Base-by-base conservation (phyloP, 1,284 basidiomycete species). In the Microbotryum saponariae region DNA sequence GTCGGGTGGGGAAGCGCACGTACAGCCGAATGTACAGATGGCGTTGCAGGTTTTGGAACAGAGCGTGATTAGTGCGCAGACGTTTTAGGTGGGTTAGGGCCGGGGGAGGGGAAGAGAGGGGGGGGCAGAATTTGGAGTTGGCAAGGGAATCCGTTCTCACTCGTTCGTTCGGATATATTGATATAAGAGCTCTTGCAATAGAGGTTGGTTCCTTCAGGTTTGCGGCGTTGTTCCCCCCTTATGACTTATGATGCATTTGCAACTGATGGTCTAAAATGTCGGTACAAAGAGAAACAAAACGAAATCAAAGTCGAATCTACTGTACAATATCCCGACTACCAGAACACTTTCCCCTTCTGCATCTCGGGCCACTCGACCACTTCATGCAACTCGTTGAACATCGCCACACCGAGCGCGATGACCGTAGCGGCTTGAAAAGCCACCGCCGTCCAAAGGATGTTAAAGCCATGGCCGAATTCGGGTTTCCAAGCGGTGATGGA, bases 341-440 rank as follows among this genome's bases (percentile, higher is more conserved):
- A 20, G 8, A 29, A 52, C 42, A 47, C 47, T 20, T 51, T 44
- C 6, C 33, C n/a, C 12, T 55, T 44, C 33, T 56, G 48, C 20
- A 21, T 33, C 37, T 2, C 37, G 18, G 60, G 56, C 65, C 65
- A 65, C 55, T 64, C 62, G 20, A 69, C 65, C 48, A 44, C 44
- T 53, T 64, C 62, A 57, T 69, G 62, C 18, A 66, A 20, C 2
- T 62, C 62, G 48, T 69, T 63, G 51, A 62, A 60, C 44, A 69
- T 21, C 29, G 62, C 54, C n/a, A 64, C 33, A 46, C 61, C 61
- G 45, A 61, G 16, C 7, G 51, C 52, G n/a, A 69, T 9, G 12
- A 62, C 55, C 20, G 48, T 49, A 16, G 63, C 29, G 2, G 49
- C 60, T 5, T 29, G n/a, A 16, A 60, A 57, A 8, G 59, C 44